Conservation (phyloP, 257 asterid species). For the Solanum piurae region DNA sequence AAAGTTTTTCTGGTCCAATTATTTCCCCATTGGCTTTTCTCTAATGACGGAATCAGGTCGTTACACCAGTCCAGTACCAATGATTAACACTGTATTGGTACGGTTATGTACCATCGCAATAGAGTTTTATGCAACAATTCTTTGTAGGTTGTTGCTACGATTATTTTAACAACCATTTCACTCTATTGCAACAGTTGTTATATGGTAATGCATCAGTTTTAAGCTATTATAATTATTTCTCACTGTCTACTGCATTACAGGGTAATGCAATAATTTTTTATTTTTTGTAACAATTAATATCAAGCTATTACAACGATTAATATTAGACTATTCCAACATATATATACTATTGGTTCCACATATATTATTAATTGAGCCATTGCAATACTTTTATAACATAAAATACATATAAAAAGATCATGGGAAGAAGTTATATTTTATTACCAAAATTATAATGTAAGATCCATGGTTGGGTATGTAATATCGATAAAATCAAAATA, state of each 20-base stretch:
- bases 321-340: not conserved
- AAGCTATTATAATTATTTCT: not conserved
- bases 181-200: not conserved
- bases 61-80: rapidly evolving
- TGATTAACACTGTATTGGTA: not conserved
- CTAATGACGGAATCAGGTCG: too few relatives aligned
- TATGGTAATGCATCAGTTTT: not conserved
- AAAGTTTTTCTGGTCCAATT: too few relatives aligned
- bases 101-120: rapidly evolving
- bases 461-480: not conserved
- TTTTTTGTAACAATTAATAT: not conserved
- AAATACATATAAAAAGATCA: not conserved
- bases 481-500: too few relatives aligned
- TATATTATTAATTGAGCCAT: not conserved
- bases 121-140: not conserved
- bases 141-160: too few relatives aligned
- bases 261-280: not conserved
- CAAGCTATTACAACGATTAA: not conserved
- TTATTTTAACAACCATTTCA: too few relatives aligned
- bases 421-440: too few relatives aligned
- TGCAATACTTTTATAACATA: not conserved
- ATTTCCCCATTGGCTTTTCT: too few relatives aligned
- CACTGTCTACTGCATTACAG: not conserved
- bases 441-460: too few relatives aligned
- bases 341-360: too few relatives aligned